Base-by-base conservation (phyloP, 1,284 basidiomycete genomes). In the Cryptococcus sp. region DNA sequence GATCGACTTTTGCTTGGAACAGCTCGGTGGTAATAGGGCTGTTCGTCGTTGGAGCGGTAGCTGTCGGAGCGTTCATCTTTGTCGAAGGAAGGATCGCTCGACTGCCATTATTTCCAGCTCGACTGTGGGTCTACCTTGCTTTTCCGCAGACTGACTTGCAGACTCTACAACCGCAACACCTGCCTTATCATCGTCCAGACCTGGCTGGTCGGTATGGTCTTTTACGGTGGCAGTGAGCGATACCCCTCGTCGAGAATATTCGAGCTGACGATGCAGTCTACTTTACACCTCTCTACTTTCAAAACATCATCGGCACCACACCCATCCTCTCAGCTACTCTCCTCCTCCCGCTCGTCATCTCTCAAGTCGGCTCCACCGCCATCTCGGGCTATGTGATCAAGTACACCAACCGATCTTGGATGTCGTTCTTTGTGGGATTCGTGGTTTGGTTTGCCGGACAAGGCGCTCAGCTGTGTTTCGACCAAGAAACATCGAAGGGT, bases 101-200 rank as follows among this genome's bases (percentile, higher is more conserved):
- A 9, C 44, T 67, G 3, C 66, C 66, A 4, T 59, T 68, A 9
- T 45, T 69, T 7, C 66, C 66, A 5, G 43, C 59, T 60, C 7
- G 44, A 36, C 7, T 45, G 44, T 45, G 35, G 25, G 44, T 38
- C 21, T 5, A 7, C 5, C n/a, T n/a, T n/a, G 11, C 18, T 19
- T 21, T 19, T 9, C 19, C 16, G 22, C n/a, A 19, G n/a, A 43
- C 28, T 18, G 11, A 16, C 33, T 10, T 24, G 10, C 28, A 58
- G 56, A n/a, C 34, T 57, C 28, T 31, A 24, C 10, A 65, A 61
- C 44, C 49, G 60, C 22, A 67, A 60, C 43, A 52, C 63, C 4
- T 53, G 54, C 18, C 46, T 65, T n/a, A 43, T 67, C 6, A 43
- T 65, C 25, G 22, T 51, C 3, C 53, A 62, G 33, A 62, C 62